phyloP scores from a whole-genome alignment of 352 stramenopile species.

The Phytopythium vexans region DNA sequence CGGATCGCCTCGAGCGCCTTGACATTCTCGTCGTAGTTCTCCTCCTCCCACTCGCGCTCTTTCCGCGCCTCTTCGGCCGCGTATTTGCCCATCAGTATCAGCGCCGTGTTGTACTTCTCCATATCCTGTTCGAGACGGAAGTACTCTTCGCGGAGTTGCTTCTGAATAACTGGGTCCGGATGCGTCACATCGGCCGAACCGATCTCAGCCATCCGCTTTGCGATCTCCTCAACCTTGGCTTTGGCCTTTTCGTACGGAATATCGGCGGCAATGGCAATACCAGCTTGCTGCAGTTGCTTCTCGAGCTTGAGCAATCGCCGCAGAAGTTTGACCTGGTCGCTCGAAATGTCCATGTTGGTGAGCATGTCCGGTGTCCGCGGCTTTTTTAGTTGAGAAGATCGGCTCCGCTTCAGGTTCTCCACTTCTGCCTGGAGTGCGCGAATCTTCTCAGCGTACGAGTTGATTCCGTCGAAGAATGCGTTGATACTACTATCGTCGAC shows the following conservation, averaged over 20 bases:
- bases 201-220: constrained; percentile 91
- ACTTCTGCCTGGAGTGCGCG: too few species aligned
- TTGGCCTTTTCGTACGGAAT: constrained; percentile 93
- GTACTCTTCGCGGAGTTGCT: constrained; percentile 90
- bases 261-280: constrained; percentile 89
- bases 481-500: too few species aligned
- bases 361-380: too few species aligned
- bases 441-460: too few species aligned
- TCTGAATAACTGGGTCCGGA: constrained; percentile 73
- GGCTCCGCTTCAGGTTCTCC: too few species aligned
- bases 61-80: constrained; percentile 86
- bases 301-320: too few species aligned
- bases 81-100: constrained; percentile 93
- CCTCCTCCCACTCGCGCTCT: constrained; percentile 90
- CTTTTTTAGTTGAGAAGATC: too few species aligned
- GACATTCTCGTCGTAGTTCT: constrained; percentile 84
- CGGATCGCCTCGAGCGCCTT: constrained; percentile 88
- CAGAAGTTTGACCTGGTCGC: too few species aligned
- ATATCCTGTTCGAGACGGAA: constrained; percentile 92
- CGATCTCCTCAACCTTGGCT: constrained; percentile 88
- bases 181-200: constrained; percentile 89
- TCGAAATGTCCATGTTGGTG: too few species aligned
- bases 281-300: constrained; percentile 78
- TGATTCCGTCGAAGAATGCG: too few species aligned
- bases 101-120: constrained; percentile 92